Conservation (phyloP, 2,329 filamentous ascomycete species). For the Scleromitrula shiraiana region DNA sequence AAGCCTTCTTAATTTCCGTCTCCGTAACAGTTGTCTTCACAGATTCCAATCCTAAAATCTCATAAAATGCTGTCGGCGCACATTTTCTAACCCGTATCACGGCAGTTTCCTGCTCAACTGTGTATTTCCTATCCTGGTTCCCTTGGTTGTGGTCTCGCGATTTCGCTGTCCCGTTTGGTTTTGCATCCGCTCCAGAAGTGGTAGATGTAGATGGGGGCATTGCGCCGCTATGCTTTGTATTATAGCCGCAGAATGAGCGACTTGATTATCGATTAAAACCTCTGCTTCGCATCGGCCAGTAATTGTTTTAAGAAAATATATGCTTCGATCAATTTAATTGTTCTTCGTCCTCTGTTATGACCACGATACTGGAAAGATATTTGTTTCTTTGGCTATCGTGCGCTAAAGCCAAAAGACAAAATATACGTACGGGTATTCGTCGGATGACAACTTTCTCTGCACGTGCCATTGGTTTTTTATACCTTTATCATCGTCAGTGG, state of each 20-base stretch:
- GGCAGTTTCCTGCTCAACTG: conserved; percentile 82
- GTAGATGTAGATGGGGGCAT: conserved; percentile 34
- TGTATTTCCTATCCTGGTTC: conserved; percentile 61
- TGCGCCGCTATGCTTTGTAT: conserved; percentile 11
- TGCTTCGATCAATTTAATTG: background rate
- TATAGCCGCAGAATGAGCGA: background rate
- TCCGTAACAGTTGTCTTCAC: conserved; percentile 62
- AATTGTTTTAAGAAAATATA: background rate
- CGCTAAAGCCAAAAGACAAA: conserved; percentile 8
- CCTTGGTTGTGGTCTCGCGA: conserved; percentile 48
- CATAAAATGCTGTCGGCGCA: conserved; percentile 82
- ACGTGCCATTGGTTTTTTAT: conserved; percentile 1
- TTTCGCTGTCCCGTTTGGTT: conserved; percentile 29
- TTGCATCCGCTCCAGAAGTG: conserved; percentile 35
- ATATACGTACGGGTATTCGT: background rate
- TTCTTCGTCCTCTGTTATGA: conserved; percentile 10
- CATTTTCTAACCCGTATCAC: conserved; percentile 85
- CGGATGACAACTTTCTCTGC: background rate
- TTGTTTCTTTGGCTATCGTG: conserved; percentile 3
- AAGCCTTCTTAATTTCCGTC: conserved; percentile 92
- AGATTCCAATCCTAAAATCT: conserved; percentile 71
- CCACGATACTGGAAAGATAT: conserved; percentile 11
- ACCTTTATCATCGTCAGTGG: conserved; percentile 1
- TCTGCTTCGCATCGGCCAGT: background rate
- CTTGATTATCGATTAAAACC: background rate